Evolutionary conservation across 495 filamentous ascomycete species (phyloP).

Genomic region (Staphylotrichum longicolle): DNA sequence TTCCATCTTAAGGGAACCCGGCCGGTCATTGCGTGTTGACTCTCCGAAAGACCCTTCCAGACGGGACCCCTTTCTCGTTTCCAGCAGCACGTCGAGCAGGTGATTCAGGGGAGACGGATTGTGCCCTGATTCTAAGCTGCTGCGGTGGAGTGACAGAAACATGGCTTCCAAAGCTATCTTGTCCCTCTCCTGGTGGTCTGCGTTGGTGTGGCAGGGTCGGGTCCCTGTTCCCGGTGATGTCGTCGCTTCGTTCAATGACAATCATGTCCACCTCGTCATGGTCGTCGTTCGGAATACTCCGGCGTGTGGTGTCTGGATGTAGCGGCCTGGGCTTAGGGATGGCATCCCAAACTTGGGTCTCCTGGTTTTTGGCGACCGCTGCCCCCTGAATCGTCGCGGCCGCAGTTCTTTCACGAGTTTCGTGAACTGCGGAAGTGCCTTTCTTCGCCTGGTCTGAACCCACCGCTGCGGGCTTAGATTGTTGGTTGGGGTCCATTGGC

Average conservation of each 20-base stretch:
- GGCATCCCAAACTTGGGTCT: not conserved
- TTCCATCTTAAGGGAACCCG: not conserved
- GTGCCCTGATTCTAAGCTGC: not conserved
- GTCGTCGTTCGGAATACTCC: not conserved
- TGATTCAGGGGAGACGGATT: not conserved
- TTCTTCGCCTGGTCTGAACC: not conserved
- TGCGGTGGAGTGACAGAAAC: not conserved
- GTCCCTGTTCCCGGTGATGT: not conserved
- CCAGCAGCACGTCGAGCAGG: not conserved
- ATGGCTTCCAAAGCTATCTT: not conserved
- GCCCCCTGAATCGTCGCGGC: too few relatives aligned
- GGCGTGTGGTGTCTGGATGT: not conserved
- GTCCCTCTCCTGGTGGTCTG: not conserved
- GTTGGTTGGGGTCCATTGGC: conserved; percentile 1
- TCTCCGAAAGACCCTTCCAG: conserved; percentile 3
- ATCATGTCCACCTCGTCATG: conserved; percentile 1
- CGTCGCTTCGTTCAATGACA: not conserved
- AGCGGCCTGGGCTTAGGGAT: not conserved
- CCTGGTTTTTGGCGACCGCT: too few relatives aligned
- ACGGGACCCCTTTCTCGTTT: not conserved
- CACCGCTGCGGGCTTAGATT: not conserved
- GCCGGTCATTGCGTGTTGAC: conserved; percentile 3
- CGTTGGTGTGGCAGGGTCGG: not conserved
- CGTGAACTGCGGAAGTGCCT: not conserved
- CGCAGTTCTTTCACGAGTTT: too few relatives aligned